Conservation (phyloP, 2,329 filamentous ascomycete genomes). For the Aurifilum marmelostoma region DNA sequence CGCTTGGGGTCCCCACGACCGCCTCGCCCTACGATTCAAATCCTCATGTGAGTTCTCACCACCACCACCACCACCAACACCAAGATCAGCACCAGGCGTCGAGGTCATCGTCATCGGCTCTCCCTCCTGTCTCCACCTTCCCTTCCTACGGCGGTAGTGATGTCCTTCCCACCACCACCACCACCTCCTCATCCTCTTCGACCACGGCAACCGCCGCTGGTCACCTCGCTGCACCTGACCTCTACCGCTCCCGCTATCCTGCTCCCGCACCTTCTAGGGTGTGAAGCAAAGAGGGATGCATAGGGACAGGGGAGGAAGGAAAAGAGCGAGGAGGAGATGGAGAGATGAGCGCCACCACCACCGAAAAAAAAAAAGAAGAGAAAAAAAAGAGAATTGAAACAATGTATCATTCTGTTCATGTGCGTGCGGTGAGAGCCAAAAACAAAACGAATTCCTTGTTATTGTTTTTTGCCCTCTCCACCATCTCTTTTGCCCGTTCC, state of each 20-base stretch:
- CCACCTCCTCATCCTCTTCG: slow-evolving; percentile 28
- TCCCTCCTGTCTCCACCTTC: slow-evolving; percentile 34
- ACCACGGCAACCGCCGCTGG: slow-evolving; percentile 24
- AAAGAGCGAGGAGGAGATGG: too few relatives aligned
- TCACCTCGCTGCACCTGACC: slow-evolving; percentile 30
- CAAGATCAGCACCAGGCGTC: slow-evolving; percentile 19
- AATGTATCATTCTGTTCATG: slow-evolving; percentile 15
- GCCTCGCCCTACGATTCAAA: slow-evolving; percentile 68
- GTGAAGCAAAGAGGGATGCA: slow-evolving; percentile 1
- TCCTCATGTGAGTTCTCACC: slow-evolving; percentile 72
- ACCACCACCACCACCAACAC: slow-evolving; percentile 41
- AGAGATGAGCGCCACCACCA: slow-evolving; percentile 1
- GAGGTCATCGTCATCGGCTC: slow-evolving; percentile 17
- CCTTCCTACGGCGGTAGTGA: slow-evolving; percentile 29
- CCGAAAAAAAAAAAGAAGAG: not conserved
- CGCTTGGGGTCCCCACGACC: slow-evolving; percentile 67
- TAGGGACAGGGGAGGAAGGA: not conserved
- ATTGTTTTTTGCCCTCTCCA: not conserved
- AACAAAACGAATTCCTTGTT: slow-evolving; percentile 10
- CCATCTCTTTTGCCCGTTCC: not conserved
- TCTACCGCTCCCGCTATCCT: slow-evolving; percentile 30
- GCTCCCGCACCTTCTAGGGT: slow-evolving; percentile 23
- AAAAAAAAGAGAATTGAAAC: not conserved
- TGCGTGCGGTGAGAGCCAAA: slow-evolving; percentile 24
- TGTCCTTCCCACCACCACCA: slow-evolving; percentile 19